Evolutionary conservation across 1,284 basidiomycete genomes (phyloP).

Genomic region (Cutaneotrichosporon dermatis): DNA sequence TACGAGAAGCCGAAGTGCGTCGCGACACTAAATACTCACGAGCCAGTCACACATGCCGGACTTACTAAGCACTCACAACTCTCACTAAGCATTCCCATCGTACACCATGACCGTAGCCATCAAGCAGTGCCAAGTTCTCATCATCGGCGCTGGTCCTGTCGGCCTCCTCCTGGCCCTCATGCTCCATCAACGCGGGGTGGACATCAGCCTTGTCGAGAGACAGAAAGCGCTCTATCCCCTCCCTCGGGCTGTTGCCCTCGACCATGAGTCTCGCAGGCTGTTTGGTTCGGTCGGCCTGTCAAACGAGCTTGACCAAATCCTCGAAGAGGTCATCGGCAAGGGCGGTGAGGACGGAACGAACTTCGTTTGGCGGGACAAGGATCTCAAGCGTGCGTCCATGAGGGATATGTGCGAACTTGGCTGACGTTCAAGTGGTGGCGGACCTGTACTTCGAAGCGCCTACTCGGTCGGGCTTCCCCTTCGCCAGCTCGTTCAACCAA

Average conservation of each 20-base stretch:
- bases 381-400: constrained; percentile 15
- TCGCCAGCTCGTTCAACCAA: constrained; percentile 17
- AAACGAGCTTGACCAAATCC: constrained; percentile 12
- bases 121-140: constrained; percentile 9
- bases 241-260: constrained; percentile 22
- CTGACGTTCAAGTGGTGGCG: constrained; percentile 5
- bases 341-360: constrained; percentile 17
- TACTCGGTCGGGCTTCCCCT: constrained; percentile 19
- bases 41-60: no score
- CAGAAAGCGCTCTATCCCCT: constrained; percentile 24
- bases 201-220: constrained; percentile 21
- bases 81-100: background rate
- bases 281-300: constrained; percentile 15
- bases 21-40: no score
- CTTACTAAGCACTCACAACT: no score
- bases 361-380: constrained; percentile 23
- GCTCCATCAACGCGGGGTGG: constrained; percentile 16
- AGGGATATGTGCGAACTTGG: background rate
- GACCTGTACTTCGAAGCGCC: constrained; percentile 13
- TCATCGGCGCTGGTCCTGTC: constrained; percentile 14
- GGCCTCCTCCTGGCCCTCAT: constrained; percentile 15
- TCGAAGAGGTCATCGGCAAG: constrained; percentile 9
- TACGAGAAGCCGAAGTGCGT: no score
- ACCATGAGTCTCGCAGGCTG: constrained; percentile 21
- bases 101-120: constrained; percentile 5